Conservation (phyloP, 1,284 basidiomycete genomes). For the Austroboletus novae-zelandiae region DNA sequence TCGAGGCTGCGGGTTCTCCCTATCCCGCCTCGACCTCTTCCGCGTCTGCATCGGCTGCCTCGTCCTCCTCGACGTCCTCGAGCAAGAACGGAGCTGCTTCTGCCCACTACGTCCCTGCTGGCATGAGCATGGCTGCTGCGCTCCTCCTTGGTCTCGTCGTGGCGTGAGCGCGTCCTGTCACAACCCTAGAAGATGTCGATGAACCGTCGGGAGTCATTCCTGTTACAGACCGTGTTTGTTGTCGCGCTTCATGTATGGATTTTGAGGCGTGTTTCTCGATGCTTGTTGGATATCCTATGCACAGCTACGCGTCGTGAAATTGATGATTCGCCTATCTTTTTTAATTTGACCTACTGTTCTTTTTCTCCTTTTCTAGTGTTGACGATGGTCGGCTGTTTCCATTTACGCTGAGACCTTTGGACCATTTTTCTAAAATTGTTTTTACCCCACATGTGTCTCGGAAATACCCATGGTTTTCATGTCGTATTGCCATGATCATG, state of each 20-base stretch:
- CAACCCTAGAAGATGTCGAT: neutral
- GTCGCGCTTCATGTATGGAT: neutral
- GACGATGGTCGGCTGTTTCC: too few species aligned
- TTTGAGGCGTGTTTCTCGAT: neutral
- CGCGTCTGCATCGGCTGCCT: slow-evolving; percentile 16
- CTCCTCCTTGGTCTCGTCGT: slow-evolving; percentile 34
- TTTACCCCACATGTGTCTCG: too few species aligned
- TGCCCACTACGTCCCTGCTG: slow-evolving; percentile 28
- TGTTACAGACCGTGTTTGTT: neutral
- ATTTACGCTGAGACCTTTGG: too few species aligned
- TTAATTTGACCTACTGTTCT: neutral
- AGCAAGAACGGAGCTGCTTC: slow-evolving; percentile 23
- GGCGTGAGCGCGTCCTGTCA: slow-evolving; percentile 17
- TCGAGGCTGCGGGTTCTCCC: slow-evolving; percentile 58
- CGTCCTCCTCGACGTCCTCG: slow-evolving; percentile 21
- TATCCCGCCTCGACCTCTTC: slow-evolving; percentile 50
- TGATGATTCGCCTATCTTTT: neutral
- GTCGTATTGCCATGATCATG: too few species aligned
- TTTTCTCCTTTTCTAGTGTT: neutral
- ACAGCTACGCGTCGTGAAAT: slow-evolving; percentile 5
- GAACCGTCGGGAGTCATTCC: neutral
- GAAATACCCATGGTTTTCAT: too few species aligned
- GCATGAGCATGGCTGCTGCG: slow-evolving; percentile 31
- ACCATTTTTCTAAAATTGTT: too few species aligned
- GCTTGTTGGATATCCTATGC: slow-evolving; percentile 19